Base-by-base conservation (phyloP, 768 basidiomycete species). In the Mycena maculata region DNA sequence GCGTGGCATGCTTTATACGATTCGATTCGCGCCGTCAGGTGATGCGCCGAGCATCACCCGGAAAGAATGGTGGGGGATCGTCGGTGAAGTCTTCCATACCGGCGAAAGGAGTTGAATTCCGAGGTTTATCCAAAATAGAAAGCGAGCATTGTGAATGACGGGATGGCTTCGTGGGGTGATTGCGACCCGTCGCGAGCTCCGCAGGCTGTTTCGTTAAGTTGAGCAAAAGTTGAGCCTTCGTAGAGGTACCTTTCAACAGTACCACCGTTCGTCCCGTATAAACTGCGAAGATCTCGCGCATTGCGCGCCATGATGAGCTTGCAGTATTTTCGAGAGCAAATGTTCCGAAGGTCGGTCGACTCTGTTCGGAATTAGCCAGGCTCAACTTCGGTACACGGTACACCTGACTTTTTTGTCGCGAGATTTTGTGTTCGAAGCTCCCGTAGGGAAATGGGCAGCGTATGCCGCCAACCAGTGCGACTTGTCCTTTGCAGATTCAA, bases 281-380 rank as follows among this genome's bases (percentile, higher is more conserved):
- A 61, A 61, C 28, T 61, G 65, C 65, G 65, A 67, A 67, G 65
- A 67, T 67, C 55, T 62, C 54, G 55, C 65, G 65, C 39, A 62
- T 62, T 55, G 54, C 42, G 41, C 42, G 54, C 53, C 39, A 39
- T 67, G 58, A 67, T 38, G 50, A 49, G 20, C 23, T 30, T 28
- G 38, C n/a, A 42, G 28, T 12, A 47, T 56, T 59, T 65, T 39
- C 44, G 41, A n/a, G 57, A 55, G 49, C 25, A 53, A 59, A 68
- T 59, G 33, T 63, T 53, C 65, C 65, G 58, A 65, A 66, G 48
- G 55, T 58, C 42, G 56, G 59, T 67, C 41, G 66, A 61, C 54
- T 22, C 47, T 62, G 33, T 63, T 69, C 68, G 68, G 68, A 58
- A 56, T 61, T 62, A 69, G 63, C 47, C 63, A 69, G 68, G 68